Evolutionary conservation across 768 basidiomycete species (phyloP), one percentile per base, ranked within the genome.

Genomic region (Trametes gibbosa): DNA sequence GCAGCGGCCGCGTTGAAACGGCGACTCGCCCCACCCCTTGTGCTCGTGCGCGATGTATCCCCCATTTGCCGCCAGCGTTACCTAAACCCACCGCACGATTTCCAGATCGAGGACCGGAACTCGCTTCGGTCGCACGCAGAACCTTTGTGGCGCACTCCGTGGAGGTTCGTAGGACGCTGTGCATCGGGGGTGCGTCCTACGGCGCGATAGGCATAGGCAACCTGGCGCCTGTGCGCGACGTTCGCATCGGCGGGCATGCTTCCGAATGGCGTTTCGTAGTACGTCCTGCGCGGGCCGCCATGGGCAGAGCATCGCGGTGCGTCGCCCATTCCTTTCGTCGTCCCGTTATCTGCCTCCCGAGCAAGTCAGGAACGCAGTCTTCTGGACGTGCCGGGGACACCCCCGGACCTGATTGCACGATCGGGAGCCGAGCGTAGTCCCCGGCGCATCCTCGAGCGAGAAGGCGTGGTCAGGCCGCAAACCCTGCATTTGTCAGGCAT

Each of bases 61-160:
- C 42, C 54, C 29, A 34, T 10, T 34, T 43, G 32, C 59, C 43
- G 35, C 48, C 25, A 51, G 27, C 21, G 27, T 56, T 52, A 41
- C 54, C 59, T 46, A 47, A 61, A 56, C 9, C 8, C 43, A n/a
- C 17, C 29, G 16, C 17, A 4, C 24, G 37, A 48, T 56, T 56
- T 41, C 53, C 39, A 29, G 43, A 54, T 54, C 49, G 29, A 61
- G 59, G n/a, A 8, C 5, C 8, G 17, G 21, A 32, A 19, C 37
- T 25, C 45, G 24, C 34, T 49, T 56, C 40, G 29, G 7, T 3
- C 43, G 7, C 59, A 53, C 32, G 48, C 50, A 43, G 47, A 29
- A 27, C 35, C 53, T 29, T 61, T 39, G 59, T 61, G 59, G 53
- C 59, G 53, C 45, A 27, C 32, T 43, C 23, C 25, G 53, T 37